These are phyloP conservation scores for Fusarium falciforme DNA, from an alignment of 2,329 filamentous ascomycete genomes.

Conservation along the genomic window DNA sequence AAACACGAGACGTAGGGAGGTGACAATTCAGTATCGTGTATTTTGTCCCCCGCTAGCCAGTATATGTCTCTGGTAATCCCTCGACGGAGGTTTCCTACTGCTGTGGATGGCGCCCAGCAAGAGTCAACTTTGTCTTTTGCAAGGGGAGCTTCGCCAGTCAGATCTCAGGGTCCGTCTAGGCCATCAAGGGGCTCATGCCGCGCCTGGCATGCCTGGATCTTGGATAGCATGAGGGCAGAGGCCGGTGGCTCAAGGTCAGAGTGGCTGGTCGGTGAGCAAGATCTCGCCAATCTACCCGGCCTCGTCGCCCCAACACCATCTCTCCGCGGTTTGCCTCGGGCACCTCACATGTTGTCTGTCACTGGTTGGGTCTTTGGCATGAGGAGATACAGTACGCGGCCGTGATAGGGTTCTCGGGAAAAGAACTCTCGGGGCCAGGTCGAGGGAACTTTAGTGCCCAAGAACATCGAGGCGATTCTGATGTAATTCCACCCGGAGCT, in stretches of 20 bases:
- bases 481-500: conserved; percentile 21
- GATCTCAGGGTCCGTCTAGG: conserved; percentile 1
- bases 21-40: no score
- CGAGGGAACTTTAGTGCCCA: background rate
- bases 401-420: background rate
- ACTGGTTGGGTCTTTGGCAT: background rate
- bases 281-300: conserved; percentile 36
- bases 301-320: conserved; percentile 12
- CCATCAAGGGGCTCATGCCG: background rate
- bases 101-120: background rate
- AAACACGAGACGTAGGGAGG: no score
- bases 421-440: background rate
- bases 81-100: background rate
- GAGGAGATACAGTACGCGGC: background rate
- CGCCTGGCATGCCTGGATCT: background rate
- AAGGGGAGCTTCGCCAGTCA: background rate
- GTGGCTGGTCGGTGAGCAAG: background rate
- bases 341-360: background rate
- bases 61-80: background rate
- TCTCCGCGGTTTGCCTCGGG: background rate
- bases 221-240: background rate
- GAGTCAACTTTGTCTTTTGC: background rate
- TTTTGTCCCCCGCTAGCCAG: no score
- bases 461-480: conserved; percentile 3
- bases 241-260: background rate